phyloP scores from a whole-genome alignment of 2,329 filamentous ascomycete genomes.

The Alternaria angustiovoidea region DNA sequence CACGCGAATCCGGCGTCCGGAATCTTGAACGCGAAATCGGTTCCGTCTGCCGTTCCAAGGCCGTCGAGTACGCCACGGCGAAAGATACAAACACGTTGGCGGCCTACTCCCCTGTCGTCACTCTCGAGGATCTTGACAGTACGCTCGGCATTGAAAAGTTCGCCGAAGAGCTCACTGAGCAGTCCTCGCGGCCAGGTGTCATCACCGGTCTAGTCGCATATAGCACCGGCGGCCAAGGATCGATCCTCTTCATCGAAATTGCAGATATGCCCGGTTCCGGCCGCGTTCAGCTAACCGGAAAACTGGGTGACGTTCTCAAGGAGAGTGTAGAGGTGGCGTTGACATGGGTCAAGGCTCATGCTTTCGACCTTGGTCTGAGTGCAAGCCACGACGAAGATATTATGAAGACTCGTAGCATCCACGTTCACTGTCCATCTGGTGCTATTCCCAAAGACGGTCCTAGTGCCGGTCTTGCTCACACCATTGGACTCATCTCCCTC shows the following conservation, averaged over 20 bases:
- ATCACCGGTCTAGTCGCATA: conserved; percentile 97
- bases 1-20: conserved; percentile 92
- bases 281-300: conserved; percentile 92
- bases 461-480: conserved; percentile 88
- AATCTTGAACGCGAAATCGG: conserved; percentile 96
- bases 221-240: conserved; percentile 88
- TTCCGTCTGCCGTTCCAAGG: conserved; percentile 83
- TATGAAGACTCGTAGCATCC: conserved; percentile 92
- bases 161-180: conserved; percentile 94
- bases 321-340: conserved; percentile 96
- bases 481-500: conserved; percentile 88
- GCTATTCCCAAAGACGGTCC: conserved; percentile 94
- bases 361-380: conserved; percentile 86
- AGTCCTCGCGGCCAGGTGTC: conserved; percentile 80
- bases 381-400: conserved; percentile 85
- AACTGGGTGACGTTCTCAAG: conserved; percentile 94
- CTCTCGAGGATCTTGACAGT: conserved; percentile 81
- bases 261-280: conserved; percentile 96
- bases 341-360: conserved; percentile 96
- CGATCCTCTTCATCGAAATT: conserved; percentile 97
- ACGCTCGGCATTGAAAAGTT: conserved; percentile 94
- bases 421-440: conserved; percentile 94
- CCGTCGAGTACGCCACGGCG: conserved; percentile 92
- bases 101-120: conserved; percentile 76
- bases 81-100: conserved; percentile 72